Conservation (phyloP, 192 early-diverging fungal species). For the Umbelopsis isabellina region DNA sequence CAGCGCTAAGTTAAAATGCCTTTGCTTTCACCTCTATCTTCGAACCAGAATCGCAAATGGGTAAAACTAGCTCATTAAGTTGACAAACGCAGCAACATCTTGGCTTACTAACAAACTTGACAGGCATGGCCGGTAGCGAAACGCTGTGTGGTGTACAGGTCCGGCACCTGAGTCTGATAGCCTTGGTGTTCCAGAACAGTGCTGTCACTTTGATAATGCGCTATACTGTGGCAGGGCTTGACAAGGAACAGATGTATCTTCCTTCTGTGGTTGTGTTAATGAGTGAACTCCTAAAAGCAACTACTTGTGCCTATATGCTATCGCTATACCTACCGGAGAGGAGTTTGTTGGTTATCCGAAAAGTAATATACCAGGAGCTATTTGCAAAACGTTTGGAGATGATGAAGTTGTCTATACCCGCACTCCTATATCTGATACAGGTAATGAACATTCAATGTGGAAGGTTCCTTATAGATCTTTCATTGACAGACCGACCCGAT, state of each 20-base stretch:
- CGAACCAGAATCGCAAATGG: constrained; percentile 9
- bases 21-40: background rate
- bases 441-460: constrained; percentile 8
- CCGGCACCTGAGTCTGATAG: constrained; percentile 82
- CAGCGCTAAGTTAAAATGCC: background rate
- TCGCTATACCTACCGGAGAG: constrained; percentile 32
- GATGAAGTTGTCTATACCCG: constrained; percentile 84
- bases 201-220: constrained; percentile 87
- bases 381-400: constrained; percentile 63
- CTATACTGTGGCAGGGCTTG: constrained; percentile 66
- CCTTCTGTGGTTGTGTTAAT: constrained; percentile 90
- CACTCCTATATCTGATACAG: constrained; percentile 89
- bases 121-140: background rate
- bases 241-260: constrained; percentile 53
- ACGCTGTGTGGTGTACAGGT: constrained; percentile 53
- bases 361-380: constrained; percentile 54
- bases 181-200: constrained; percentile 88
- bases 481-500: background rate
- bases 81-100: background rate
- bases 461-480: background rate
- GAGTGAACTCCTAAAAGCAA: constrained; percentile 80
- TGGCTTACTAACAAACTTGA: background rate
- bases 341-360: constrained; percentile 31
- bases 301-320: constrained; percentile 50
- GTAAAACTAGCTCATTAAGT: background rate